Evolutionary conservation across 2,329 filamentous ascomycete genomes (phyloP).

Genomic region (Colletotrichum godetiae): DNA sequence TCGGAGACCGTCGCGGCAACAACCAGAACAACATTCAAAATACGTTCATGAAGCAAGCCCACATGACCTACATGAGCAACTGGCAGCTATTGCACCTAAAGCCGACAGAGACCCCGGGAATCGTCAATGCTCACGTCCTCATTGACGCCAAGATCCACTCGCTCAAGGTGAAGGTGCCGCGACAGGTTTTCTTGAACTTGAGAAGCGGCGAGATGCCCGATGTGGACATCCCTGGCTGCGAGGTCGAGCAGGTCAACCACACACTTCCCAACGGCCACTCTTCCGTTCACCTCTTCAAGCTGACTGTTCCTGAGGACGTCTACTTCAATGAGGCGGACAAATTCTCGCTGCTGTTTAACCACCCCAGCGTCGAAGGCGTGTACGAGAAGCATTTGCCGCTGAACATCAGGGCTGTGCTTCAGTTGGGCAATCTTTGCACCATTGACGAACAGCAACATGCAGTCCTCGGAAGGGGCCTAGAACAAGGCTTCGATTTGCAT

Average conservation of each 20-base stretch:
- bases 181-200: constrained; percentile 91
- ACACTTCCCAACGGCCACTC: constrained; percentile 95
- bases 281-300: constrained; percentile 92
- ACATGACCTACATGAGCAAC: constrained; percentile 88
- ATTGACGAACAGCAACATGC: constrained; percentile 93
- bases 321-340: constrained; percentile 89
- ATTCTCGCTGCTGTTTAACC: constrained; percentile 85
- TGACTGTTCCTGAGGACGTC: constrained; percentile 88
- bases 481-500: constrained; percentile 90
- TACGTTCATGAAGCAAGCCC: constrained; percentile 90
- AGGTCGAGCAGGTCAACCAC: constrained; percentile 92
- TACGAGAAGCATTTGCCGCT: constrained; percentile 95
- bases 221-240: constrained; percentile 85
- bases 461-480: constrained; percentile 90
- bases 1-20: constrained; percentile 83
- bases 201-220: constrained; percentile 89
- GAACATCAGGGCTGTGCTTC: constrained; percentile 86
- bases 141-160: constrained; percentile 93
- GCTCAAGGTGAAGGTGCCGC: constrained; percentile 88
- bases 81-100: constrained; percentile 95
- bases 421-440: constrained; percentile 90
- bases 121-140: constrained; percentile 88
- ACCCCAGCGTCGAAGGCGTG: constrained; percentile 94
- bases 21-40: constrained; percentile 73
- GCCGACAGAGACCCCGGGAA: constrained; percentile 83